phyloP scores from a whole-genome alignment of 169 alveolate species.

The Cryptosporidium parvum region DNA sequence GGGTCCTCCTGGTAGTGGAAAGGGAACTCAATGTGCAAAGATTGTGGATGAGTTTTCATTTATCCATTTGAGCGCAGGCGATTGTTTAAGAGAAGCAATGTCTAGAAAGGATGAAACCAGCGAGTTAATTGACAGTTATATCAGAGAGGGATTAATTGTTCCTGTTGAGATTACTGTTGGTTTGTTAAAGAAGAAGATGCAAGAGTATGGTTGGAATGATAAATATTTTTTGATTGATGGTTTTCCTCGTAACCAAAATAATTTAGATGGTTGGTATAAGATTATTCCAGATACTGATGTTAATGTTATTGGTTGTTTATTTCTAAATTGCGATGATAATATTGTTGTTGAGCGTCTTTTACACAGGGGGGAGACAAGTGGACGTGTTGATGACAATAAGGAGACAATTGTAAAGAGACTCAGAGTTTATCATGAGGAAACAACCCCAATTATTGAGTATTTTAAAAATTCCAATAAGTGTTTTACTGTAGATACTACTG shows the following conservation, averaged over 20 bases:
- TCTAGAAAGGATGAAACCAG: conserved; percentile 83
- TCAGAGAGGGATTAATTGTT: conserved; percentile 92
- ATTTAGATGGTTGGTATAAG: conserved; percentile 87
- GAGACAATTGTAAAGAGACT: conserved; percentile 93
- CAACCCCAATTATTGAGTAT: conserved; percentile 91
- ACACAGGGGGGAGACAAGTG: conserved; percentile 89
- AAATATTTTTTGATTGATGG: conserved; percentile 93
- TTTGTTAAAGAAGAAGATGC: conserved; percentile 90
- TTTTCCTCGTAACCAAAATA: conserved; percentile 94
- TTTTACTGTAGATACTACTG: conserved; percentile 83
- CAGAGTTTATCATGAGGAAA: conserved; percentile 90
- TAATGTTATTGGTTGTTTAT: conserved; percentile 78
- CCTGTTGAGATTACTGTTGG: conserved; percentile 95
- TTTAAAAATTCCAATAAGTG: conserved; percentile 86
- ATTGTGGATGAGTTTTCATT: conserved; percentile 85
- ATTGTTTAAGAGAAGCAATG: conserved; percentile 87
- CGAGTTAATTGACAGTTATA: conserved; percentile 85
- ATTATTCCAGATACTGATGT: conserved; percentile 81
- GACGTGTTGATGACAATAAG: conserved; percentile 96
- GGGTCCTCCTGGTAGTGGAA: conserved; percentile 90
- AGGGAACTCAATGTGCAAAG: conserved; percentile 88
- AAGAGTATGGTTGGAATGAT: conserved; percentile 89
- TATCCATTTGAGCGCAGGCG: conserved; percentile 94
- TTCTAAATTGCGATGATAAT: conserved; percentile 84
- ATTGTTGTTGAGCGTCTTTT: conserved; percentile 84